Conservation (phyloP, 2,329 filamentous ascomycete species). For the Apiospora pterosperma region DNA sequence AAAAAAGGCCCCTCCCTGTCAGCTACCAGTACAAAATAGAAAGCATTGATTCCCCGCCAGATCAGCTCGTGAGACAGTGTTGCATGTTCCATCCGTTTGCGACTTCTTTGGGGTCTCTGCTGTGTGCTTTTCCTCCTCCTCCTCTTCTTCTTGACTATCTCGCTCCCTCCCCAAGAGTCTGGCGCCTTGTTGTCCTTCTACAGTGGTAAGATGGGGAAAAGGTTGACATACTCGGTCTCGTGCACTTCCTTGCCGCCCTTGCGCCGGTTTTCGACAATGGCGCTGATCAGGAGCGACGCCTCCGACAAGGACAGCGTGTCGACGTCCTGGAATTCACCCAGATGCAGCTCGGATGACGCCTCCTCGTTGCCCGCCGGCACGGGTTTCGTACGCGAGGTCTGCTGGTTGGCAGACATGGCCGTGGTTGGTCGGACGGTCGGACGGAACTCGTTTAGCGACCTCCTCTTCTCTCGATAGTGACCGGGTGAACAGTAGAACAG, state of each 20-base stretch:
- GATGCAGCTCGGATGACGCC: slow-evolving; percentile 73
- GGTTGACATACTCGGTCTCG: slow-evolving; percentile 69
- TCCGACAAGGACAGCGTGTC: slow-evolving; percentile 91
- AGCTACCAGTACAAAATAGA: neutral
- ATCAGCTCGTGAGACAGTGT: no score
- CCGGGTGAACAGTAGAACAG: neutral
- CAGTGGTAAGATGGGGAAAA: neutral
- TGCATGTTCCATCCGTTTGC: no score
- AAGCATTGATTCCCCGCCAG: slow-evolving; percentile 3
- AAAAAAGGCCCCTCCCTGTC: neutral
- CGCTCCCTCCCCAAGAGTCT: neutral
- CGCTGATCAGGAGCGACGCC: slow-evolving; percentile 87
- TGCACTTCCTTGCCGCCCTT: slow-evolving; percentile 79
- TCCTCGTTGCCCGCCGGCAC: slow-evolving; percentile 78
- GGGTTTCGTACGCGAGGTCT: slow-evolving; percentile 65
- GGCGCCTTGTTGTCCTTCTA: neutral
- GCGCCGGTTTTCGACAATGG: slow-evolving; percentile 76
- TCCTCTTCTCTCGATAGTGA: neutral
- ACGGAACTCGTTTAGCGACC: neutral
- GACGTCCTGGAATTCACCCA: slow-evolving; percentile 91
- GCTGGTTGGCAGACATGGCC: slow-evolving; percentile 31
- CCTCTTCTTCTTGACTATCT: neutral
- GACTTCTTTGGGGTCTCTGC: neutral
- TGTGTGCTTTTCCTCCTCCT: neutral
- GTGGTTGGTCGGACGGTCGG: neutral